These are phyloP conservation scores for Yarrowia sp. DNA, from an alignment of 805 yeast genomes.

Conservation along the genomic window DNA sequence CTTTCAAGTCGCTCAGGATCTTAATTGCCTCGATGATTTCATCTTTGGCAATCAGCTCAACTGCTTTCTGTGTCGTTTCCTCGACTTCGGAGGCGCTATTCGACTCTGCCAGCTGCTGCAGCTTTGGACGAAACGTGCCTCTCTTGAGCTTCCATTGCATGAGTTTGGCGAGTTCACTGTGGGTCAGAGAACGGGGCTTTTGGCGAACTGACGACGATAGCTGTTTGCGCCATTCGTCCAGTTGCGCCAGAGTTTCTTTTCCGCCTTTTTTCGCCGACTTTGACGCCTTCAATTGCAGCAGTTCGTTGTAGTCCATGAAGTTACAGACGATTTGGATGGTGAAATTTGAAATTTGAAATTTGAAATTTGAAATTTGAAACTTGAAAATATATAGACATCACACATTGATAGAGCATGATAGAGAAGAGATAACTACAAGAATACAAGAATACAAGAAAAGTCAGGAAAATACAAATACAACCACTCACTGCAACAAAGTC, in stretches of 20 bases:
- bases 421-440: no score
- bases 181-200: background rate
- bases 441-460: no score
- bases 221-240: conserved; percentile 8
- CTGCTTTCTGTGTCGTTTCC: conserved; percentile 7
- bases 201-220: background rate
- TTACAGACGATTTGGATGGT: background rate
- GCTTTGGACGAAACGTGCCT: conserved; percentile 26
- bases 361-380: no score
- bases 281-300: background rate
- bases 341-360: no score
- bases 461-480: no score
- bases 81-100: conserved; percentile 1
- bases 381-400: no score
- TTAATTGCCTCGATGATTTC: conserved; percentile 7
- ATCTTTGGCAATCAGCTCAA: background rate
- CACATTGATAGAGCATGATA: no score
- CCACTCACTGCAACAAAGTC: no score
- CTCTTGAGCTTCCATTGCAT: conserved; percentile 36
- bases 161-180: background rate
- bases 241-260: conserved; percentile 26
- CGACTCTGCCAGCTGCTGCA: conserved; percentile 27
- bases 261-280: conserved; percentile 28
- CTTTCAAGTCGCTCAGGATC: conserved; percentile 18
- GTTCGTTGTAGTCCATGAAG: conserved; percentile 13